phyloP scores from a whole-genome alignment of 495 filamentous ascomycete species.

The Aspergillus leporis region DNA sequence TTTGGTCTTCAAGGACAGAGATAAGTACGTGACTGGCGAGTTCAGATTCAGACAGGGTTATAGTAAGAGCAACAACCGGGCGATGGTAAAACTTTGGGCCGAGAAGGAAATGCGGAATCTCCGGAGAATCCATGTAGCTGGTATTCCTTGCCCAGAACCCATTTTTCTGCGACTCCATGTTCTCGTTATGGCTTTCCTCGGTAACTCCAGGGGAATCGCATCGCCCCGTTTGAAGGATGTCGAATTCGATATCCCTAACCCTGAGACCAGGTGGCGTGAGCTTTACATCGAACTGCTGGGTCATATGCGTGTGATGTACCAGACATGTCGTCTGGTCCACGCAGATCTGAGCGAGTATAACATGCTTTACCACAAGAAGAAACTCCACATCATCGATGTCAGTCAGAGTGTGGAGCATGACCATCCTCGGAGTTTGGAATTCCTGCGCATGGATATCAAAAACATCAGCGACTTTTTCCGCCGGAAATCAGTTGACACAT shows the following conservation, averaged over 20 bases:
- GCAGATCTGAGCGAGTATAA: slow-evolving; percentile 98
- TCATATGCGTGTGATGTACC: slow-evolving; percentile 90
- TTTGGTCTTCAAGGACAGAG: slow-evolving; percentile 93
- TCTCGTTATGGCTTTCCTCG: slow-evolving; percentile 89
- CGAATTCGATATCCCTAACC: slow-evolving; percentile 56
- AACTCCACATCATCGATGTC: slow-evolving; percentile 93
- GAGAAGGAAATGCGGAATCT: slow-evolving; percentile 98
- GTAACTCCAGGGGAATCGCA: slow-evolving; percentile 80
- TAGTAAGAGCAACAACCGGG: slow-evolving; percentile 87
- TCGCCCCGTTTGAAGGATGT: slow-evolving; percentile 83
- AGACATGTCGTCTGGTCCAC: slow-evolving; percentile 86
- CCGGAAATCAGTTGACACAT: slow-evolving; percentile 74
- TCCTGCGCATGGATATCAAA: slow-evolving; percentile 96
- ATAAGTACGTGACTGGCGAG: slow-evolving; percentile 91
- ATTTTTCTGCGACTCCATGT: slow-evolving; percentile 86
- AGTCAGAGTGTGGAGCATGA: slow-evolving; percentile 97
- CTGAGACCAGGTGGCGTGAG: slow-evolving; percentile 63
- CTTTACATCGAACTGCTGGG: slow-evolving; percentile 82
- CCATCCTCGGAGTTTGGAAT: slow-evolving; percentile 86
- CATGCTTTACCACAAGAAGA: slow-evolving; percentile 80
- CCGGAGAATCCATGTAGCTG: slow-evolving; percentile 75
- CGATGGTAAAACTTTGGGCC: slow-evolving; percentile 97
- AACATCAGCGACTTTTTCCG: slow-evolving; percentile 92
- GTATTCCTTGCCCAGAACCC: slow-evolving; percentile 88
- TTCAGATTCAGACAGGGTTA: slow-evolving; percentile 80